Percentiles rank a stretch among this genome's conserved stretches.
Conservation (phyloP, 257 asterid genomes). For the Nicotiana paniculata region DNA sequence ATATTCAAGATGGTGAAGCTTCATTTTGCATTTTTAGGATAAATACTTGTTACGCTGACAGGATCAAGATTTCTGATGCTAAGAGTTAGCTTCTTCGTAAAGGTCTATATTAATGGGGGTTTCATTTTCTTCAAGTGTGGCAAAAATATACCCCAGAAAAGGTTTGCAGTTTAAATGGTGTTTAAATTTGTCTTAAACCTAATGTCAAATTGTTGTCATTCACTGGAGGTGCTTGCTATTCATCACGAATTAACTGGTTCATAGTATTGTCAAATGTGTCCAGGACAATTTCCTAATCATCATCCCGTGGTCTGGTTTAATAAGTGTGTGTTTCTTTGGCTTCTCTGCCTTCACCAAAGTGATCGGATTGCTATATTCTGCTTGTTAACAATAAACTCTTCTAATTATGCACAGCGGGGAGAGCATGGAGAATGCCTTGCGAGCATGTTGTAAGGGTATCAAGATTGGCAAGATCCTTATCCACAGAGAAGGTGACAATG, state of each 20-base stretch:
- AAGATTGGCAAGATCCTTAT: constrained; percentile 96
- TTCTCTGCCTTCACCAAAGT: constrained; percentile 3
- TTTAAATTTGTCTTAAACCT: background rate
- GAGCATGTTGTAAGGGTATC: constrained; percentile 98
- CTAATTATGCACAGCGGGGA: constrained; percentile 54
- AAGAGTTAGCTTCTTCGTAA: background rate
- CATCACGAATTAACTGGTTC: background rate
- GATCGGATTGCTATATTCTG: background rate
- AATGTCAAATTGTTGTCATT: background rate
- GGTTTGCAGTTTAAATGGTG: background rate
- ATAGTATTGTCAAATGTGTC: background rate
- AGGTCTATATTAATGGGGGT: background rate
- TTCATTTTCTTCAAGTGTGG: background rate
- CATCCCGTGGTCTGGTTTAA: background rate
- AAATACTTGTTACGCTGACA: background rate
- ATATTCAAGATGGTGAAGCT: background rate
- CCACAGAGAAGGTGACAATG: constrained; percentile 95
- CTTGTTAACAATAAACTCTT: background rate
- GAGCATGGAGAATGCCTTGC: constrained; percentile 89
- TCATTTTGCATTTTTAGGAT: background rate
- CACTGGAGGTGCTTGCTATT: background rate
- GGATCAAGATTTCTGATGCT: background rate
- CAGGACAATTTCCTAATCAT: background rate
- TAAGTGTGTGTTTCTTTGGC: background rate
- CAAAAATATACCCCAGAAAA: background rate